These are phyloP conservation scores for Ogataea pignaliae DNA, from an alignment of 805 yeast genomes.

Conservation along the genomic window DNA sequence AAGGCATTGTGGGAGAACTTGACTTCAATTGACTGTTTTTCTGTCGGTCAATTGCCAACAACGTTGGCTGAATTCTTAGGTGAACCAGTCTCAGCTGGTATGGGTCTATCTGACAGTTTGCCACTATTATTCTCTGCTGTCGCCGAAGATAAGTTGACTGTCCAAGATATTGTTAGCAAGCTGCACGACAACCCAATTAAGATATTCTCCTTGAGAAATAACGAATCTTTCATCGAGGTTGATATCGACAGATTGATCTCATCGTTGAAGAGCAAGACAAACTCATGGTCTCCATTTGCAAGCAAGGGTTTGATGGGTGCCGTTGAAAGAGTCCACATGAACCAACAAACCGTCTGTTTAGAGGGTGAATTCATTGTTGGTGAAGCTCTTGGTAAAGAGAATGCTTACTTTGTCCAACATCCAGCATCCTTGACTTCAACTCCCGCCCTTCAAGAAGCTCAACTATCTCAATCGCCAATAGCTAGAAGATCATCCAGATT, in stretches of 20 bases:
- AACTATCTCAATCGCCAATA: conserved; percentile 29
- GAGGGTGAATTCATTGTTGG: conserved; percentile 70
- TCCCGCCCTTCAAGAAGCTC: conserved; percentile 28
- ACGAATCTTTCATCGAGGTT: conserved; percentile 73
- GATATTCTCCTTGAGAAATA: conserved; percentile 80
- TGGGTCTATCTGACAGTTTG: conserved; percentile 74
- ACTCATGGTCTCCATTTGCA: conserved; percentile 53
- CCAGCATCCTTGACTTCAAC: conserved; percentile 30
- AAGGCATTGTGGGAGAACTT: conserved; percentile 75
- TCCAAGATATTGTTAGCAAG: conserved; percentile 66
- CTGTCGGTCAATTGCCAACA: conserved; percentile 77
- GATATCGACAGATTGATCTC: conserved; percentile 67
- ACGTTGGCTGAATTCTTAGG: conserved; percentile 64
- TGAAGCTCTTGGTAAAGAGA: conserved; percentile 60
- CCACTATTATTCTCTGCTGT: conserved; percentile 84
- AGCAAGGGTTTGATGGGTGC: conserved; percentile 63
- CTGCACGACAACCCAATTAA: conserved; percentile 77
- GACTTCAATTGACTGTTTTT: conserved; percentile 74
- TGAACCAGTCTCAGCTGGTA: conserved; percentile 58
- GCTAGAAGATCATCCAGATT: conserved; percentile 44
- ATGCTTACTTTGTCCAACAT: conserved; percentile 42
- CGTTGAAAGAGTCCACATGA: conserved; percentile 81
- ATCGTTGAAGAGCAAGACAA: conserved; percentile 34
- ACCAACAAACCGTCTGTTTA: conserved; percentile 73
- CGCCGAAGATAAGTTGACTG: conserved; percentile 61